A percentile compares a stretch with the other conserved stretches of the same genome.
Evolutionary conservation across 1,139 yeast species (phyloP).

Genomic region (Arxiozyma bovina): DNA sequence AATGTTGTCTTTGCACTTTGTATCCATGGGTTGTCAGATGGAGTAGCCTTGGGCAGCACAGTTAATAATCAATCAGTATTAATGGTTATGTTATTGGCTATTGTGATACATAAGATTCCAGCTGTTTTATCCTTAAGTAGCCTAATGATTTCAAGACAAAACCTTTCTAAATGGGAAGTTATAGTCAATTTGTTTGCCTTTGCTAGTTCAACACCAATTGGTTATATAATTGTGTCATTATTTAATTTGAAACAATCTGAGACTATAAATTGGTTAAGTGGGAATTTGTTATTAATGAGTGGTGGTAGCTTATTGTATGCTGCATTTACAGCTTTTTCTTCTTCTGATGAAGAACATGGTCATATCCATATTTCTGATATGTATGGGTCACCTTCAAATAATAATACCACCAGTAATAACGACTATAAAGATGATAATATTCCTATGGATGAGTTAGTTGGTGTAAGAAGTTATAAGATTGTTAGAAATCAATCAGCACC

Average conservation of each 20-base stretch:
- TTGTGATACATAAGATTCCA: constrained; percentile 55
- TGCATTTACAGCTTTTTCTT: constrained; percentile 26
- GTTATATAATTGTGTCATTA: constrained; percentile 22
- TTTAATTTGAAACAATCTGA: constrained; percentile 21
- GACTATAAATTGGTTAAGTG: constrained; percentile 26
- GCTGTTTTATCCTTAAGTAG: constrained; percentile 50
- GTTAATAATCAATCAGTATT: constrained; percentile 38
- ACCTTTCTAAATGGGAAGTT: constrained; percentile 24
- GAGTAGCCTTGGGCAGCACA: constrained; percentile 54
- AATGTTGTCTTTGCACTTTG: constrained; percentile 50
- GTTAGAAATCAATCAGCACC: constrained; percentile 2
- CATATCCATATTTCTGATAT: constrained; percentile 7
- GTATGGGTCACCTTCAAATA: neutral
- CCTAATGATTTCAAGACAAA: constrained; percentile 29
- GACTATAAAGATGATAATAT: neutral
- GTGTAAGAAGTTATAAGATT: constrained; percentile 8
- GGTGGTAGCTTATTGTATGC: constrained; percentile 32
- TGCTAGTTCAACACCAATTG: constrained; percentile 29
- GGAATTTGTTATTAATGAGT: constrained; percentile 27
- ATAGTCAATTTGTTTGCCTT: constrained; percentile 27
- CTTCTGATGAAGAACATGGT: constrained; percentile 9
- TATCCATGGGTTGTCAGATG: constrained; percentile 55
- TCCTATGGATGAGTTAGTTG: neutral
- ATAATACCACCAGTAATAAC: neutral
- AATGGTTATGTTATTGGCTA: constrained; percentile 42